Evolutionary conservation across 2,329 filamentous ascomycete genomes (phyloP), one percentile per base, ranked within the genome.

Genomic region (Aspergillus pseudotamarii): DNA sequence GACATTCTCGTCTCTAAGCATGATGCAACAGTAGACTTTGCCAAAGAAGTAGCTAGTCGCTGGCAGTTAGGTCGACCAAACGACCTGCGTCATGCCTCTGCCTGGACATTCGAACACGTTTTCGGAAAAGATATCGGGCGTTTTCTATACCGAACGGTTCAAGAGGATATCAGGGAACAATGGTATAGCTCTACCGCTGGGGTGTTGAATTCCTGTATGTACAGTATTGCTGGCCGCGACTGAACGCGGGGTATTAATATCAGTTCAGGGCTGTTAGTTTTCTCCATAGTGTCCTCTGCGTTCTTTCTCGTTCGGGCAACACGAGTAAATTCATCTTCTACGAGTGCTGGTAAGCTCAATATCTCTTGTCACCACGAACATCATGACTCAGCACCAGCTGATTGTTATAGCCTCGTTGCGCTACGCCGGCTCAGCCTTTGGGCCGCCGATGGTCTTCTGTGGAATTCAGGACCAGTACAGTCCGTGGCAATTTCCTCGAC

Each of bases 21-120:
- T 48, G 56, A 58, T 19, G 21, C 41, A n/a, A 21, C 23, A 6
- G 16, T n/a, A 21, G 43, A 50, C 19, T 46, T 43, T 12, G 56
- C 56, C 21, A 43, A 58, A 16, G 38, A 58, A 32, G 38, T 48
- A 34, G 56, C 56, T 2, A 32, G 28, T 36, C 56, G 19, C 36
- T 58, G 41, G 56, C 38, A 48, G 21, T 46, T 58, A 11, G 56
- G 56, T 16, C 36, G 56, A 30, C 56, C 56, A 16, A 48, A 48
- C 19, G 56, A 58, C 28, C 56, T 58, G 28, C 56, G 41, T 19
- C 28, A 58, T 32, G 56, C 56, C 30, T 32, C 26, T 8, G 9
- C 43, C 12, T 3, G 43, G 26, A 10, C 19, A 8, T 50, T 58
- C 28, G 46, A 10, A 32, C 6, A 10, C 3, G 14, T 48, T 6